Evolutionary conservation across 768 basidiomycete species (phyloP).

Genomic region (Suillus hirtellus): DNA sequence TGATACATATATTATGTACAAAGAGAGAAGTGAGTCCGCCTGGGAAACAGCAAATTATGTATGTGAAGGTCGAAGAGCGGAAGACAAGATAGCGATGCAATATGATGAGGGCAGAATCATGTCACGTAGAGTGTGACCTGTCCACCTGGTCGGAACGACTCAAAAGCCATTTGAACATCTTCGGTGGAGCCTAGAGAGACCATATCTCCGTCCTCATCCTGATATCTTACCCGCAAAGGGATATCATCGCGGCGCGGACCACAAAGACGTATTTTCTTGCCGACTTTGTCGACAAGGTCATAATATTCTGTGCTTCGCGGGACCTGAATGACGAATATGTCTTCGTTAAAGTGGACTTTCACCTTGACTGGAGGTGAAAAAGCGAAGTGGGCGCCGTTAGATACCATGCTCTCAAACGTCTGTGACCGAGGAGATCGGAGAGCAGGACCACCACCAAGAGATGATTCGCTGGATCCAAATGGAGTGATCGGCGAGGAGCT

Average conservation of each 20-base stretch:
- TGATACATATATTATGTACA: constrained; percentile 19
- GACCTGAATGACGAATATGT: constrained; percentile 94
- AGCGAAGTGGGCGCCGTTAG: constrained; percentile 26
- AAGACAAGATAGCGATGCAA: constrained; percentile 11
- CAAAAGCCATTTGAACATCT: constrained; percentile 94
- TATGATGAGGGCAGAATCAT: constrained; percentile 36
- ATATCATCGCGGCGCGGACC: constrained; percentile 78
- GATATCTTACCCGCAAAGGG: constrained; percentile 85
- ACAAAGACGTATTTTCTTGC: constrained; percentile 90
- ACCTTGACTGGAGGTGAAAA: constrained; percentile 68
- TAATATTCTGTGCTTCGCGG: constrained; percentile 74
- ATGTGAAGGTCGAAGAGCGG: constrained; percentile 10
- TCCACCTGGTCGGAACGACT: constrained; percentile 74
- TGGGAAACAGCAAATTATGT: constrained; percentile 17
- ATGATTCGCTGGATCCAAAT: constrained; percentile 87
- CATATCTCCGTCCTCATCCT: constrained; percentile 91
- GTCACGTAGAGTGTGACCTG: constrained; percentile 83
- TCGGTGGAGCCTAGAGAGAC: constrained; percentile 87
- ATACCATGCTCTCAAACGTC: constrained; percentile 45
- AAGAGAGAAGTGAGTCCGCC: constrained; percentile 16
- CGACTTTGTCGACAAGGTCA: constrained; percentile 87
- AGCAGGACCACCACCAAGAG: constrained; percentile 58
- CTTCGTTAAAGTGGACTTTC: constrained; percentile 93
- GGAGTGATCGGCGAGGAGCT: constrained; percentile 87
- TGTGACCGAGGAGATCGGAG: constrained; percentile 58